Conservation (phyloP, 345 rosid genomes). For the Leavenworthia alabamica region DNA sequence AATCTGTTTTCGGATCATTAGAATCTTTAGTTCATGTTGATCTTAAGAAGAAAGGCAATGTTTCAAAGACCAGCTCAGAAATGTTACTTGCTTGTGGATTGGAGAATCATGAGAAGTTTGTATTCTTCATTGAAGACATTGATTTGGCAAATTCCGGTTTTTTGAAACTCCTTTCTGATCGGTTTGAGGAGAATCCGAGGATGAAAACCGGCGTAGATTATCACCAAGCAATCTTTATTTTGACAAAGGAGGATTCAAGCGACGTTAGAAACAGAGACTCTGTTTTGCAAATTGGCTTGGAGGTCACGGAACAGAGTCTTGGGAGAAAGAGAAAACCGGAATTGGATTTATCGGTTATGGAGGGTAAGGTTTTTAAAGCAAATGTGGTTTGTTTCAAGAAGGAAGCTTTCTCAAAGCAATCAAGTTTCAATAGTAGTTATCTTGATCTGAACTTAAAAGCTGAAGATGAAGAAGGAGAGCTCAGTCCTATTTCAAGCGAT, state of each 20-base stretch:
- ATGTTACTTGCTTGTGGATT: conserved; percentile 33
- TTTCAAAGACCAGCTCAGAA: conserved; percentile 9
- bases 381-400: too few relatives aligned
- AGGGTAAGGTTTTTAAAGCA: conserved; percentile 30
- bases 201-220: neutral
- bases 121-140: conserved; percentile 62
- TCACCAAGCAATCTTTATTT: conserved; percentile 44
- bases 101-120: conserved; percentile 37
- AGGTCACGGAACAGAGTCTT: conserved; percentile 27
- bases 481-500: conserved; percentile 67
- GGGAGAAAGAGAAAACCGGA: conserved; percentile 57
- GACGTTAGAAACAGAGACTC: conserved; percentile 28
- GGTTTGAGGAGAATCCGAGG: conserved; percentile 31
- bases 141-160: conserved; percentile 49
- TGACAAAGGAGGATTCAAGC: conserved; percentile 42
- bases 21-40: conserved; percentile 46
- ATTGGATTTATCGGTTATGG: conserved; percentile 33
- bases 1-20: conserved; percentile 47
- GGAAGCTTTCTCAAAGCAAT: too few relatives aligned
- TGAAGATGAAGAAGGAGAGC: conserved; percentile 42
- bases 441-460: conserved; percentile 75
- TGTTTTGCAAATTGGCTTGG: conserved; percentile 50
- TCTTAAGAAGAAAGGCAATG: conserved; percentile 33
- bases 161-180: conserved; percentile 47
- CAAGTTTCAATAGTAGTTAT: conserved; percentile 43